Percentiles rank a stretch among this genome's conserved stretches.
These are phyloP conservation scores for Rusavskia elegans DNA, from an alignment of 495 filamentous ascomycete genomes.

Conservation along the genomic window DNA sequence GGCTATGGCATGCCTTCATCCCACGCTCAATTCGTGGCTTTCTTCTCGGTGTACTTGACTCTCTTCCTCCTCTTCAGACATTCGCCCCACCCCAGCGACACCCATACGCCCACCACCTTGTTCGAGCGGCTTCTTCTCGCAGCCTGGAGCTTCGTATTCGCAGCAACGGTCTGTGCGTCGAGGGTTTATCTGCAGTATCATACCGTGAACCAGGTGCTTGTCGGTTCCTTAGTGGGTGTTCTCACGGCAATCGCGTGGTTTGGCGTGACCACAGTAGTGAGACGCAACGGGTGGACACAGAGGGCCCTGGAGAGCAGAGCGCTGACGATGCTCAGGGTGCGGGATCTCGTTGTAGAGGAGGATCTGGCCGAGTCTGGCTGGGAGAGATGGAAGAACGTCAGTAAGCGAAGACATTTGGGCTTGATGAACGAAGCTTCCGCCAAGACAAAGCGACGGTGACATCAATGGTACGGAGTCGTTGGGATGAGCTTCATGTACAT, in stretches of 20 bases:
- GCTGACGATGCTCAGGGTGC: slow-evolving; percentile 47
- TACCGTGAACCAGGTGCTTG: slow-evolving; percentile 72
- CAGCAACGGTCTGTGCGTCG: slow-evolving; percentile 58
- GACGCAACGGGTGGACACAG: slow-evolving; percentile 47
- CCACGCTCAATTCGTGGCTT: slow-evolving; percentile 86
- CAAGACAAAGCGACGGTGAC: too few species aligned
- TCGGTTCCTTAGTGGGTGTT: slow-evolving; percentile 55
- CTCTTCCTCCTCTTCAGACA: slow-evolving; percentile 75
- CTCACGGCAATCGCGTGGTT: slow-evolving; percentile 71
- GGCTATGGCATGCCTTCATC: slow-evolving; percentile 99
- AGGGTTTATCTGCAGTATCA: slow-evolving; percentile 90
- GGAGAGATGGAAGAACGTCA: slow-evolving; percentile 51
- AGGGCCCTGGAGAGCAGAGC: slow-evolving; percentile 54
- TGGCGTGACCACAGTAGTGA: slow-evolving; percentile 41
- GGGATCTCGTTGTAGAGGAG: slow-evolving; percentile 80
- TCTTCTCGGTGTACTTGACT: slow-evolving; percentile 67
- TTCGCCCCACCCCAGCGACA: slow-evolving; percentile 30
- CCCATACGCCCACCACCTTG: slow-evolving; percentile 38
- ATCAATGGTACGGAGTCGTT: too few species aligned
- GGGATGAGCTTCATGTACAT: too few species aligned
- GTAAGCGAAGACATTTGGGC: neutral
- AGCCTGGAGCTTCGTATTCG: slow-evolving; percentile 36
- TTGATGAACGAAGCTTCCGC: too few species aligned
- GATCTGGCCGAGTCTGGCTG: slow-evolving; percentile 85
- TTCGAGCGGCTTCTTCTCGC: slow-evolving; percentile 41